Percentiles rank a stretch among this genome's conserved stretches.
Evolutionary conservation across 805 yeast genomes (phyloP).

Genomic region (Wickerhamiella sergipiensis): DNA sequence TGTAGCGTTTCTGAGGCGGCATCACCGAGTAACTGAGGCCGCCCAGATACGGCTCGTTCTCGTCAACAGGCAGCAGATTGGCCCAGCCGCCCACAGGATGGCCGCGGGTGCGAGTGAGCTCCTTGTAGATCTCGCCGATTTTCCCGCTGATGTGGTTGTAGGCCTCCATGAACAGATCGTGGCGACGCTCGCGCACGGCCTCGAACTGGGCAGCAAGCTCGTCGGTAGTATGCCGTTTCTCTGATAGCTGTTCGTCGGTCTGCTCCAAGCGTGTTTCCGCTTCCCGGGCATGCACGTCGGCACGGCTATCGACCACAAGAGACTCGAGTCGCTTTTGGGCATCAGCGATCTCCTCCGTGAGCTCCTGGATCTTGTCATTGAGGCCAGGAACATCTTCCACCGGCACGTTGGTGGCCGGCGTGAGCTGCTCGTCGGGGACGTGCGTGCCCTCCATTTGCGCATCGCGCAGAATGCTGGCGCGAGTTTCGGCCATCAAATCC

Average conservation of each 20-base stretch:
- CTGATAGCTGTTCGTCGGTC: slow-evolving; percentile 4
- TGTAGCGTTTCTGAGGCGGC: slow-evolving; percentile 89
- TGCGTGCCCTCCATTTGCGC: slow-evolving; percentile 1
- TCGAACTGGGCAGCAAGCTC: slow-evolving; percentile 40
- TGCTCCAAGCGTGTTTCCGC: slow-evolving; percentile 6
- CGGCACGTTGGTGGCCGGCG: neutral
- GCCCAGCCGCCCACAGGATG: slow-evolving; percentile 91
- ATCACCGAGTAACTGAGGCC: slow-evolving; percentile 87
- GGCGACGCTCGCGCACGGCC: slow-evolving; percentile 44
- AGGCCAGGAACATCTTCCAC: neutral
- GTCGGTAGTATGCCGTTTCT: slow-evolving; percentile 36
- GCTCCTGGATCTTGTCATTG: neutral
- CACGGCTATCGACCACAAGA: slow-evolving; percentile 72
- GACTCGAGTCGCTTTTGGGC: neutral
- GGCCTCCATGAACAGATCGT: slow-evolving; percentile 51
- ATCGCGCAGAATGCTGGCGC: neutral
- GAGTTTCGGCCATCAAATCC: neutral
- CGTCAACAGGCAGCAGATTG: slow-evolving; percentile 70
- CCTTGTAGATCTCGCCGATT: slow-evolving; percentile 72
- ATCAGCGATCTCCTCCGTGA: neutral
- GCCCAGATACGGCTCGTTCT: slow-evolving; percentile 71
- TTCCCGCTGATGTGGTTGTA: slow-evolving; percentile 60
- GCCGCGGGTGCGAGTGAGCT: slow-evolving; percentile 57
- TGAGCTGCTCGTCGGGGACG: neutral
- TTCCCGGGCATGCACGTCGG: slow-evolving; percentile 21